These are phyloP conservation scores for Solanum piurae DNA, from an alignment of 257 asterid genomes.

Conservation along the genomic window DNA sequence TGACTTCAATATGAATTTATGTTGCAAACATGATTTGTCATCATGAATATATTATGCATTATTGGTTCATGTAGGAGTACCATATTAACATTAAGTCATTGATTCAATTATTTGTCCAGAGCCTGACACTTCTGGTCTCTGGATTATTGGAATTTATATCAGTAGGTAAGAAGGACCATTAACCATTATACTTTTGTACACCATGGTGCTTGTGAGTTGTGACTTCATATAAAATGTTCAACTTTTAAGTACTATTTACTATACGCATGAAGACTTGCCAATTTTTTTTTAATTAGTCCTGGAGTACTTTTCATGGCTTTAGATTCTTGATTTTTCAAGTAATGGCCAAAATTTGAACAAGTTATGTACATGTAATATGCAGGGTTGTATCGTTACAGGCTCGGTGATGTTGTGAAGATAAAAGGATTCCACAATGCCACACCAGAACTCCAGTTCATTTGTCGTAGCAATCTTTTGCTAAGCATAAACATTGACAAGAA, in stretches of 20 bases:
- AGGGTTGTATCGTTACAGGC: slow-evolving; percentile 83
- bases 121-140: neutral
- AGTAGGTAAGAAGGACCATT: neutral
- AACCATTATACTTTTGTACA: neutral
- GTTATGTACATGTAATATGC: slow-evolving; percentile 6
- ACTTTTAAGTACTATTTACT: neutral
- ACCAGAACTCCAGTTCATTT: slow-evolving; percentile 77
- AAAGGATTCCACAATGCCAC: slow-evolving; percentile 77
- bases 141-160: neutral
- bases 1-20: neutral
- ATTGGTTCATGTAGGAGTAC: neutral
- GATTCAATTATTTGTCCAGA: neutral
- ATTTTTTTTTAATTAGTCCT: neutral
- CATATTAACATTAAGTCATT: neutral
- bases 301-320: neutral
- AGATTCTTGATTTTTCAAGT: neutral
- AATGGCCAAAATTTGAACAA: neutral
- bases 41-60: neutral
- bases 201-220: neutral
- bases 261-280: neutral
- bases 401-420: slow-evolving; percentile 86
- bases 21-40: neutral
- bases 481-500: slow-evolving; percentile 87
- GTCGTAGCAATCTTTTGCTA: slow-evolving; percentile 80
- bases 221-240: neutral